Percentiles rank a stretch among this genome's conserved stretches.
These are phyloP conservation scores for Nannizzia gypsea DNA, from an alignment of 2,329 filamentous ascomycete species.

Conservation along the genomic window DNA sequence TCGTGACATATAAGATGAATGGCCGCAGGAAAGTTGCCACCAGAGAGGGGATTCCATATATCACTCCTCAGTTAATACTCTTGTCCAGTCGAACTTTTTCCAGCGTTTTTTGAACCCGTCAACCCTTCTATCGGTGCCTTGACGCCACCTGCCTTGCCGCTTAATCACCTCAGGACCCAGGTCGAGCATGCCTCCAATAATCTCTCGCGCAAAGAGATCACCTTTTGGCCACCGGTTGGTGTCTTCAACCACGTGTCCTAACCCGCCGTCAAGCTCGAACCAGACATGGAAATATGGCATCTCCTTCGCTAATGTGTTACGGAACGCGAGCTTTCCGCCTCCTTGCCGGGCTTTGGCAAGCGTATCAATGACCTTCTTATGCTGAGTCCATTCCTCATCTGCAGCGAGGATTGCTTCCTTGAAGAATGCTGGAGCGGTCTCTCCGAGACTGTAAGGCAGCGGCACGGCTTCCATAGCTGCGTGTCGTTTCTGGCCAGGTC, in stretches of 20 bases:
- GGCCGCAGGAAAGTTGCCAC: neutral
- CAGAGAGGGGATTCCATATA: neutral
- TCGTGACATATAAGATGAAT: neutral
- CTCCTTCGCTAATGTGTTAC: conserved; percentile 74
- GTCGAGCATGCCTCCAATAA: conserved; percentile 86
- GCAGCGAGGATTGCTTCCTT: conserved; percentile 78
- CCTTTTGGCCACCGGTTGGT: conserved; percentile 72
- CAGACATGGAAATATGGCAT: conserved; percentile 98
- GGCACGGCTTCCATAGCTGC: conserved; percentile 78
- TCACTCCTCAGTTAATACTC: conserved; percentile 43
- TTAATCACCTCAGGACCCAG: conserved; percentile 71
- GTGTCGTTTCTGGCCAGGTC: conserved; percentile 65
- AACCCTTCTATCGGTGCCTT: conserved; percentile 52
- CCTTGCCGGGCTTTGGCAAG: conserved; percentile 46
- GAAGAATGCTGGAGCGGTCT: conserved; percentile 88
- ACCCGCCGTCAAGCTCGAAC: conserved; percentile 82
- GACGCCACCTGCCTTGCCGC: conserved; percentile 75
- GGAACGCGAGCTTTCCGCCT: conserved; percentile 69
- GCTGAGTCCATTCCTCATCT: conserved; percentile 92
- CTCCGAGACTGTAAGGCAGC: conserved; percentile 80
- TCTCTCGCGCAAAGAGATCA: conserved; percentile 83
- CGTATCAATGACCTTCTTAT: conserved; percentile 89
- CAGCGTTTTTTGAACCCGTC: conserved; percentile 74
- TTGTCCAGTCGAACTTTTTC: conserved; percentile 87
- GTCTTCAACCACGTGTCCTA: conserved; percentile 90